Evolutionary conservation across 768 basidiomycete genomes (phyloP), one percentile per base, ranked within the genome.

Genomic region (Amanita rubescens): DNA sequence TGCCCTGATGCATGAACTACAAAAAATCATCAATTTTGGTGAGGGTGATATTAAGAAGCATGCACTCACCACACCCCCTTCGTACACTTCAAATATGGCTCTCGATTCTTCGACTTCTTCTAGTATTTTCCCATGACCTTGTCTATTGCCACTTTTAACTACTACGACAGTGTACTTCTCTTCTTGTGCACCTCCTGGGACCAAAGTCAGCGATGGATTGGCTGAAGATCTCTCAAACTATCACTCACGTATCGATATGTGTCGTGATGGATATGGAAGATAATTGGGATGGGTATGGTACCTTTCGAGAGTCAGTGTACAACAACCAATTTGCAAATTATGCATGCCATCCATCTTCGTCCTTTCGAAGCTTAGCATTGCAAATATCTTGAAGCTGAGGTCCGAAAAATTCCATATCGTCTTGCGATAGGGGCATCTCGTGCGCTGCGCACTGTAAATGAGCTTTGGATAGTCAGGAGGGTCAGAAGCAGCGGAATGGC

Each of bases 1-100:
- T 58, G 3, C 93, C 92, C 70, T 93, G 92, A 62, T 94, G 91
- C 68, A 94, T 81, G 67, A 90, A 95, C 86, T 91, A 48, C 12
- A 27, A 8, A 32, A 11, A 17, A 22, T 32, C 37, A 43, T 25
- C 8, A 32, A 42, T 6, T 15, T 32, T 1, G 25, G 15, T 25
- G 17, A 0, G 5, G 19, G 24, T 42, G 25, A 5, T 41, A 37
- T 7, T 32, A 27, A n/a, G 5, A 34, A 20, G 5, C 20, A 19
- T 24, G n/a, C 24, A 71, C 74, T 58, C 65, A 89, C 88, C 57
- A 94, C 82, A 3, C 84, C 91, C 11, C 92, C 93, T 68, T 94
- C 91, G 60, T 94, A 95, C 8, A 89, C 70, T 66, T 94, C 93
- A 58, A 94, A 95, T 51, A 92, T 69, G 0, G 90, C 90, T 27